Conservation (phyloP, 768 basidiomycete species). For the Multifurca ochricompacta region DNA sequence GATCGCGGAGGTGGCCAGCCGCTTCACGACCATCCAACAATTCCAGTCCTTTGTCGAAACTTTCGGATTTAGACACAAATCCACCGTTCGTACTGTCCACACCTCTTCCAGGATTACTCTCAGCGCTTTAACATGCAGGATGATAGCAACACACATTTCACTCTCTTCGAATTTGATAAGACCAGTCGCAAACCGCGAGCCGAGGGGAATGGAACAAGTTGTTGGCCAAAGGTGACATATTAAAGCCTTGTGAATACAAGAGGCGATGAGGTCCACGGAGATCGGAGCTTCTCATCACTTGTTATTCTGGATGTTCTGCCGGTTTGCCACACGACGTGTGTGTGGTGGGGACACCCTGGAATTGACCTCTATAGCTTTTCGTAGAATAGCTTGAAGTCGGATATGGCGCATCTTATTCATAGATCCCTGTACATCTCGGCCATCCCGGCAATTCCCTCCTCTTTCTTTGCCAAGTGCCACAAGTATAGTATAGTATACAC, state of each 20-base stretch:
- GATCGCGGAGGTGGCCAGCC: conserved; percentile 85
- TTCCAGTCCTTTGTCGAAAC: conserved; percentile 57
- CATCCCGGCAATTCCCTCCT: too few relatives aligned
- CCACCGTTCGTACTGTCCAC: conserved; percentile 43
- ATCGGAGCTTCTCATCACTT: neutral
- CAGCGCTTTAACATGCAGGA: conserved; percentile 43
- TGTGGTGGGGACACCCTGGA: neutral
- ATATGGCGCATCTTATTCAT: neutral
- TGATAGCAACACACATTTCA: conserved; percentile 77
- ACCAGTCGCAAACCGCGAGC: conserved; percentile 37
- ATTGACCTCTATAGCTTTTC: neutral
- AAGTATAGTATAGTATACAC: too few relatives aligned
- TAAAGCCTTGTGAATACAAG: conserved; percentile 93
- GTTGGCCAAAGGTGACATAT: conserved; percentile 42
- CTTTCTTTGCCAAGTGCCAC: too few relatives aligned
- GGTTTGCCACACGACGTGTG: too few relatives aligned
- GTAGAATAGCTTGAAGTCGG: too few relatives aligned
- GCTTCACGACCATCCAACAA: conserved; percentile 59
- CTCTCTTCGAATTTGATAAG: conserved; percentile 75
- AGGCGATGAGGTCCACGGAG: conserved; percentile 43
- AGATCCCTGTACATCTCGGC: neutral
- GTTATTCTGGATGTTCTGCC: too few relatives aligned
- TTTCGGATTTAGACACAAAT: conserved; percentile 65
- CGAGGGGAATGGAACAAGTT: conserved; percentile 54
- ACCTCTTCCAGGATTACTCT: neutral